Percentiles rank a stretch among this genome's conserved stretches.
Evolutionary conservation across 192 early-diverging fungal genomes (phyloP).

Genomic region (Linnemannia elongata): DNA sequence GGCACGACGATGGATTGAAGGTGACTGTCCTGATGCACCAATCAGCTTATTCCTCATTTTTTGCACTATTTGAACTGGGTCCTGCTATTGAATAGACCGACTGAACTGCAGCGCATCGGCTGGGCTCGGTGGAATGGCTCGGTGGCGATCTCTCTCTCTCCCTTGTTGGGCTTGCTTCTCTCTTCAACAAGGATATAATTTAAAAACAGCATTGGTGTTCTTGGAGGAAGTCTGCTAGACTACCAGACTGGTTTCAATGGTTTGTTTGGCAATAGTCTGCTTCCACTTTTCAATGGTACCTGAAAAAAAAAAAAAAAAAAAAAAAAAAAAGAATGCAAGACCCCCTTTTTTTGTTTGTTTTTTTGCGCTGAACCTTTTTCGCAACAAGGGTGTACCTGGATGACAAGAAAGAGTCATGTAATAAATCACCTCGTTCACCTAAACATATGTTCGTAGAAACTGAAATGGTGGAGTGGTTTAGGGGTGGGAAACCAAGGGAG

Average conservation of each 20-base stretch:
- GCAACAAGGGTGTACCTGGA: not conserved
- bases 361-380: not conserved
- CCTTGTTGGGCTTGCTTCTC: not conserved
- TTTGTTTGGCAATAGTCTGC: too few species aligned
- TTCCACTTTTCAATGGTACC: too few species aligned
- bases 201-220: too few species aligned
- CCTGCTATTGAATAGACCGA: not conserved
- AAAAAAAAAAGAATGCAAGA: not conserved
- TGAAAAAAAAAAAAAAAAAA: not conserved
- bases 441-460: not conserved
- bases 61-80: not conserved
- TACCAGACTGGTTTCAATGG: too few species aligned
- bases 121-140: not conserved
- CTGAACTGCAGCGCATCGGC: not conserved
- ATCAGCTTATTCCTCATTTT: not conserved
- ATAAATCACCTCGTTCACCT: not conserved
- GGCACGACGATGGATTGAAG: not conserved
- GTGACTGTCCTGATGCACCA: slow-evolving; percentile 7
- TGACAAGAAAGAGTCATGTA: slow-evolving; percentile 18
- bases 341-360: not conserved
- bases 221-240: too few species aligned
- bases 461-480: not conserved
- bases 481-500: not conserved
- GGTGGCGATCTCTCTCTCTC: not conserved
- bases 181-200: not conserved